These are phyloP conservation scores for Wickerhamomyces bisporus DNA, from an alignment of 805 yeast species.

Conservation along the genomic window DNA sequence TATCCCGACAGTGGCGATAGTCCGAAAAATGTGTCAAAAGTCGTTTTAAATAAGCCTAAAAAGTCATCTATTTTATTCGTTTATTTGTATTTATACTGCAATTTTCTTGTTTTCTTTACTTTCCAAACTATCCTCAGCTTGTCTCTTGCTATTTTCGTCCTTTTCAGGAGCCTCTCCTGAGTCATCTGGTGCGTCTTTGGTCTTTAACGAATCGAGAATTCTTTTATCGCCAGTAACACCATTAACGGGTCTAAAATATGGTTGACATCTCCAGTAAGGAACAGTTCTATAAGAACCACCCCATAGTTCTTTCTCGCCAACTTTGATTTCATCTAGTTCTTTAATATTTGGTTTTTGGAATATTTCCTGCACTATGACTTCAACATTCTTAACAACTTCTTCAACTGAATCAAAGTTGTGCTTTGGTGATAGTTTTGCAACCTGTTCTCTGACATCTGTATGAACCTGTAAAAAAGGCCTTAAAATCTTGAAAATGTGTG, in stretches of 20 bases:
- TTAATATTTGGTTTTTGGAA: constrained; percentile 46
- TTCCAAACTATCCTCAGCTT: constrained; percentile 20
- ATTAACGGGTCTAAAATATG: constrained; percentile 84
- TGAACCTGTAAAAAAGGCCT: constrained; percentile 75
- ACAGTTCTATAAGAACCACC: constrained; percentile 77
- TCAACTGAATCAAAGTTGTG: constrained; percentile 46
- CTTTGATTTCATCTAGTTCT: constrained; percentile 48
- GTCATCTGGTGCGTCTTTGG: constrained; percentile 10
- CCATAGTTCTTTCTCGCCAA: constrained; percentile 58
- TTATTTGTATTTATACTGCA: background rate
- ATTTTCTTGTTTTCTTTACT: background rate
- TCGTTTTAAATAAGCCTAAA: background rate
- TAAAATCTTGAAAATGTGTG: constrained; percentile 84
- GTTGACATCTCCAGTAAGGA: constrained; percentile 97
- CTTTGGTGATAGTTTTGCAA: constrained; percentile 50
- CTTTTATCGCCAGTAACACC: constrained; percentile 57
- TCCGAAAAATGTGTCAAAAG: background rate
- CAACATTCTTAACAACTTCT: constrained; percentile 58
- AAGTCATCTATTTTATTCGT: no score
- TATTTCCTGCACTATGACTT: constrained; percentile 54
- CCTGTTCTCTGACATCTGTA: constrained; percentile 68
- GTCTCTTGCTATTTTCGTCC: constrained; percentile 16
- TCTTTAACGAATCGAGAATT: constrained; percentile 24
- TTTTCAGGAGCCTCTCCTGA: background rate
- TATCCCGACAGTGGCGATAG: background rate